Conservation (phyloP, 2,329 filamentous ascomycete species). For the Ophiostoma piceae region DNA sequence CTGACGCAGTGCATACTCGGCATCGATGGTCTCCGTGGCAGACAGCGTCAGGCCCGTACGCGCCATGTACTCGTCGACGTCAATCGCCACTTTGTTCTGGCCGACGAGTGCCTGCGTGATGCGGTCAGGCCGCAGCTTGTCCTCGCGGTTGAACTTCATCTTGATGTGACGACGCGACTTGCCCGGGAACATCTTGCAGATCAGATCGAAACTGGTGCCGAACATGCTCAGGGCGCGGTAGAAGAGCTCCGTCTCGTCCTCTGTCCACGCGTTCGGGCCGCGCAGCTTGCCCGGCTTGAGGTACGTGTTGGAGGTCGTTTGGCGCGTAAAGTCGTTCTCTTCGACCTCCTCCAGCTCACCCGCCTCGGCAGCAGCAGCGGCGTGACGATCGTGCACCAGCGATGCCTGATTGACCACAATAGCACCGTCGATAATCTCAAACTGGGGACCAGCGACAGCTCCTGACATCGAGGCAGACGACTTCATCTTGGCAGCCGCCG, state of each 20-base stretch:
- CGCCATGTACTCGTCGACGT: conserved; percentile 57
- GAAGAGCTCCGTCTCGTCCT: conserved; percentile 67
- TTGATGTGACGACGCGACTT: conserved; percentile 71
- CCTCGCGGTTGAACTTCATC: conserved; percentile 76
- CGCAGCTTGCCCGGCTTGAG: conserved; percentile 55
- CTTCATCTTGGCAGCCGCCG: neutral
- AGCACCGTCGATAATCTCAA: conserved; percentile 64
- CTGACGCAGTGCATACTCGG: conserved; percentile 43
- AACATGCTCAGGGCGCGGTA: conserved; percentile 71
- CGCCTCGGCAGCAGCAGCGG: conserved; percentile 49
- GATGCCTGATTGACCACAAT: conserved; percentile 67
- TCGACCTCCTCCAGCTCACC: conserved; percentile 59
- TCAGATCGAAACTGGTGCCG: conserved; percentile 78
- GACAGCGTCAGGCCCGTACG: conserved; percentile 50
- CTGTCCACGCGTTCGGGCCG: conserved; percentile 63
- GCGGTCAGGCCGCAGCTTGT: conserved; percentile 58
- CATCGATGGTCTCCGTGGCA: conserved; percentile 51
- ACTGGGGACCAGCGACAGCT: conserved; percentile 44
- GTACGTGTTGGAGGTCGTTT: conserved; percentile 65
- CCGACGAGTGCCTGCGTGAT: conserved; percentile 61
- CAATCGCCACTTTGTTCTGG: conserved; percentile 52
- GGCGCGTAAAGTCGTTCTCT: conserved; percentile 71
- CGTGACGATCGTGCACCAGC: conserved; percentile 63
- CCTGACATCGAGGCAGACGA: conserved; percentile 14
- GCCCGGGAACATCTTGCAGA: conserved; percentile 67